Conservation (phyloP, 257 asterid genomes). For the Cynanchum wilfordii region DNA sequence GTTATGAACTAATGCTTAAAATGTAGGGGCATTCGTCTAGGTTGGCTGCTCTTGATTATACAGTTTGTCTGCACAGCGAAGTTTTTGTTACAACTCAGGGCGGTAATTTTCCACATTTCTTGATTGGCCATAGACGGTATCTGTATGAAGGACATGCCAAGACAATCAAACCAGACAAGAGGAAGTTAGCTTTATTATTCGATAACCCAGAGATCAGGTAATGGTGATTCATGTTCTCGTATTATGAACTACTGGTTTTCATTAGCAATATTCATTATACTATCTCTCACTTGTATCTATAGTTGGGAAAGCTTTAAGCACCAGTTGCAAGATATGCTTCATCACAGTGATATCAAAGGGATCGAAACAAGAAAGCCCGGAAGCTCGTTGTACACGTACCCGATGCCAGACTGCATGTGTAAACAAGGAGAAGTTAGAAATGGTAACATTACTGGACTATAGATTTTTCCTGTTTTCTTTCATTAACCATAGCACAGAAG, state of each 20-base stretch:
- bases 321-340: constrained; percentile 90
- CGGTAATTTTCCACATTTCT: constrained; percentile 97
- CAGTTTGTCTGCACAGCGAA: constrained; percentile 95
- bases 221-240: neutral
- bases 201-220: constrained; percentile 79
- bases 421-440: constrained; percentile 34
- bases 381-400: constrained; percentile 73
- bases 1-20: constrained; percentile 10
- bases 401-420: constrained; percentile 99
- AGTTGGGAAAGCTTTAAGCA: constrained; percentile 71
- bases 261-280: too few species aligned
- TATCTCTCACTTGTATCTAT: constrained; percentile 11
- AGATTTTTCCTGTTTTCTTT: neutral
- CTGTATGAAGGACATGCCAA: constrained; percentile 79
- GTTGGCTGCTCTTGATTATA: constrained; percentile 95
- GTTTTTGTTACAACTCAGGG: constrained; percentile 94
- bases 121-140: constrained; percentile 95
- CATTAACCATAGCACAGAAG: neutral
- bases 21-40: constrained; percentile 90
- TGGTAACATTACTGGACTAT: constrained; percentile 43
- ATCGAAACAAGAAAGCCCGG: constrained; percentile 66
- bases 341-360: constrained; percentile 74
- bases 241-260: neutral
- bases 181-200: constrained; percentile 78
- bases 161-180: constrained; percentile 88